These are phyloP conservation scores for Jimgerdemannia flammicorona DNA, from an alignment of 192 early-diverging fungal genomes.

Conservation along the genomic window DNA sequence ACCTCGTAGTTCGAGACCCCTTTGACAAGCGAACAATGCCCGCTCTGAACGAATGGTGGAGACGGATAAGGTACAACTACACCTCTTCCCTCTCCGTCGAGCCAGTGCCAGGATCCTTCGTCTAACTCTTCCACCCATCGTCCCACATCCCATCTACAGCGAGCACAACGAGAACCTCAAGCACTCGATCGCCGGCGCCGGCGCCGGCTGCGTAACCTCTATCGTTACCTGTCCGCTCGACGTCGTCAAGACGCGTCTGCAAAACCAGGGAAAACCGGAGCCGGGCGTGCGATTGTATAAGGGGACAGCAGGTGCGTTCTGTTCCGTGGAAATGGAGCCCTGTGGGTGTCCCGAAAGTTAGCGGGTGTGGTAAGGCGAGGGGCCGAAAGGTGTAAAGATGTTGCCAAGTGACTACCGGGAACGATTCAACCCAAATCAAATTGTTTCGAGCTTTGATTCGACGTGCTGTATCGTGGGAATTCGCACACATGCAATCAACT, in stretches of 20 bases:
- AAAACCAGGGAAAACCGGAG: constrained; percentile 66
- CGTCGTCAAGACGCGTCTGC: constrained; percentile 90
- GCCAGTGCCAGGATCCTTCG: background rate
- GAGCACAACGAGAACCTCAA: constrained; percentile 55
- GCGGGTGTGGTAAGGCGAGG: too few relatives aligned
- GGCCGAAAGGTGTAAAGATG: too few relatives aligned
- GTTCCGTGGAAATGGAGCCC: background rate
- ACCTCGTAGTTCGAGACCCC: too few relatives aligned
- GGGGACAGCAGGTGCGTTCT: constrained; percentile 42
- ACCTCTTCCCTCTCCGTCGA: background rate
- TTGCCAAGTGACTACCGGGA: too few relatives aligned
- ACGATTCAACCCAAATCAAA: too few relatives aligned
- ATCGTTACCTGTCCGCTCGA: constrained; percentile 89
- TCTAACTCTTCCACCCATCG: background rate
- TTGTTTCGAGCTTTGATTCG: too few relatives aligned
- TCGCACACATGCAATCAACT: background rate
- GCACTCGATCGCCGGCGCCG: constrained; percentile 79
- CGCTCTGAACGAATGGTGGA: background rate
- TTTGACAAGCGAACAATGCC: too few relatives aligned
- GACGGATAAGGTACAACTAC: background rate
- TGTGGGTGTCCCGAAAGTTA: too few relatives aligned
- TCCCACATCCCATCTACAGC: constrained; percentile 1
- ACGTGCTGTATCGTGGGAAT: too few relatives aligned
- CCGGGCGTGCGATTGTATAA: constrained; percentile 40
- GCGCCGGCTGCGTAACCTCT: constrained; percentile 76